A percentile compares a stretch with the other conserved stretches of the same genome.
phyloP scores from a whole-genome alignment of 2,329 filamentous ascomycete genomes.

The Colletotrichum somersetense region DNA sequence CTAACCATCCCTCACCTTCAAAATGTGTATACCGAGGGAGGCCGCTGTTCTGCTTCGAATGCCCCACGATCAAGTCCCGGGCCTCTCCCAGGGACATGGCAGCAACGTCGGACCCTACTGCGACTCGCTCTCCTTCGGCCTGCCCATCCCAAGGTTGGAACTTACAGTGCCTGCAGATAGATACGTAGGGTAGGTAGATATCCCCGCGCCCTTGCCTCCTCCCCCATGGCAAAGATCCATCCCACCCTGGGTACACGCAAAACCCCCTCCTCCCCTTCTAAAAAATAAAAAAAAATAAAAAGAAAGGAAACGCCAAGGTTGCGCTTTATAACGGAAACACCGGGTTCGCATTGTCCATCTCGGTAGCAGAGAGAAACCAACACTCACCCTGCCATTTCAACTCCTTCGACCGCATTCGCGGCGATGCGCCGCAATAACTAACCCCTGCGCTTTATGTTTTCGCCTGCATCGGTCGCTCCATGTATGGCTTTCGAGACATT shows the following conservation, averaged over 20 bases:
- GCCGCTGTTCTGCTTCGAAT: background rate
- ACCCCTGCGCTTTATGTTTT: background rate
- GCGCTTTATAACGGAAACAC: conserved; percentile 14
- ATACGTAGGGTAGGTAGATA: background rate
- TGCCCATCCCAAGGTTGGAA: background rate
- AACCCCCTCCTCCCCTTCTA: background rate
- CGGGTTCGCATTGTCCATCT: conserved; percentile 22
- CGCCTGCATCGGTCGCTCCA: background rate
- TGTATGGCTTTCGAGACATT: background rate
- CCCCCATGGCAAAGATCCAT: conserved; percentile 22
- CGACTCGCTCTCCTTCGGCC: conserved; percentile 19
- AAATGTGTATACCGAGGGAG: background rate
- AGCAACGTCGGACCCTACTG: conserved; percentile 28
- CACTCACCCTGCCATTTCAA: too few relatives aligned
- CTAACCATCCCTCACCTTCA: background rate
- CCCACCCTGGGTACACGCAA: conserved; percentile 27
- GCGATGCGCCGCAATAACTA: conserved; percentile 21
- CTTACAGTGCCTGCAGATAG: conserved; percentile 13
- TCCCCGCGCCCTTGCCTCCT: background rate
- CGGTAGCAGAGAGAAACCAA: background rate
- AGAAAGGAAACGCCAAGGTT: conserved; percentile 1
- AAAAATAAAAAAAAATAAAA: background rate
- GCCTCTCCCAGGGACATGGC: conserved; percentile 6
- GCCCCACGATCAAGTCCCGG: conserved; percentile 3
- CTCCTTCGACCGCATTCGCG: conserved; percentile 4